A percentile compares a stretch with the other conserved stretches of the same genome.
phyloP scores from a whole-genome alignment of 805 yeast genomes.

The Candida quercuum region DNA sequence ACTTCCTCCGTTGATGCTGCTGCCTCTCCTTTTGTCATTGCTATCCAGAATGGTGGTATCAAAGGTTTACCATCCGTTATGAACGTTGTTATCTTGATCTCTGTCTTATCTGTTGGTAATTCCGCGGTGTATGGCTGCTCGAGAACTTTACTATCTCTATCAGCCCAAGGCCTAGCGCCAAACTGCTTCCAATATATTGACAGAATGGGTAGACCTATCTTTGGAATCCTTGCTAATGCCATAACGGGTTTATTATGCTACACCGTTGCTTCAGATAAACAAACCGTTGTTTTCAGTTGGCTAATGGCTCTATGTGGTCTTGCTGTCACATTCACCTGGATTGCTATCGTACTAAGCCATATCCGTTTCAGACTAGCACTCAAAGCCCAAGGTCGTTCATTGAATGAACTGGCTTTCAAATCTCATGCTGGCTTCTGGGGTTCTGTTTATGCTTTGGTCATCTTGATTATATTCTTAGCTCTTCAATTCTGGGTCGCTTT shows the following conservation, averaged over 20 bases:
- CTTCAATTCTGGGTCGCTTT: slow-evolving; percentile 46
- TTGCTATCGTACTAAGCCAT: slow-evolving; percentile 37
- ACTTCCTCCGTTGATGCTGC: slow-evolving; percentile 24
- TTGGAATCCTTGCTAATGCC: slow-evolving; percentile 36
- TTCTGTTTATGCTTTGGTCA: slow-evolving; percentile 31
- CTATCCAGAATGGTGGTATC: slow-evolving; percentile 32
- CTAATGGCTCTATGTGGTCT: slow-evolving; percentile 44
- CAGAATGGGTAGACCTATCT: slow-evolving; percentile 44
- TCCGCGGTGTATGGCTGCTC: slow-evolving; percentile 55
- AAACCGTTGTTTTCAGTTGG: slow-evolving; percentile 41
- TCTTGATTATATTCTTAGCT: slow-evolving; percentile 32
- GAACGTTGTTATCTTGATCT: slow-evolving; percentile 35
- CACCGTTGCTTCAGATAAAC: slow-evolving; percentile 36
- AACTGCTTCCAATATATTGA: slow-evolving; percentile 37
- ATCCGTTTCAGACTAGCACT: slow-evolving; percentile 43
- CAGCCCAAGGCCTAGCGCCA: slow-evolving; percentile 43
- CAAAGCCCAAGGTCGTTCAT: slow-evolving; percentile 33
- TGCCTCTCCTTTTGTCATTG: slow-evolving; percentile 47
- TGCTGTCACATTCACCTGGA: slow-evolving; percentile 45
- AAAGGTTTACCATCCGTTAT: slow-evolving; percentile 33
- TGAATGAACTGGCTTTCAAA: slow-evolving; percentile 35
- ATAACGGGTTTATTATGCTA: slow-evolving; percentile 39
- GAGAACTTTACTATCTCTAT: slow-evolving; percentile 43
- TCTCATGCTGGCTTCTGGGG: slow-evolving; percentile 40
- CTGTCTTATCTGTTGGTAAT: slow-evolving; percentile 43